Conservation (phyloP, 2,329 filamentous ascomycete species). For the Talaromyces sp. region DNA sequence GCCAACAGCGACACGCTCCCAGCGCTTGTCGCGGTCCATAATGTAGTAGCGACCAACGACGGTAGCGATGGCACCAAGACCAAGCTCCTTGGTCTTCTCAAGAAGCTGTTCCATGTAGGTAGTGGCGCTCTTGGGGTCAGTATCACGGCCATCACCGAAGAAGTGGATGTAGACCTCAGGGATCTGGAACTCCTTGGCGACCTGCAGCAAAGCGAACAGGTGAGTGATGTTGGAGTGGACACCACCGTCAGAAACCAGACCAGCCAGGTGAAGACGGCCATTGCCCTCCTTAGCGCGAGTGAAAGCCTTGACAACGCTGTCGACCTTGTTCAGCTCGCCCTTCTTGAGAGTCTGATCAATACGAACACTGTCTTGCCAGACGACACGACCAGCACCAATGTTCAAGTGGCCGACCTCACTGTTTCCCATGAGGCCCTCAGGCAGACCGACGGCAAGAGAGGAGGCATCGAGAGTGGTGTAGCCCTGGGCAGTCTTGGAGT, state of each 20-base stretch:
- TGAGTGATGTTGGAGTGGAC: conserved; percentile 97
- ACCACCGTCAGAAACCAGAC: conserved; percentile 92
- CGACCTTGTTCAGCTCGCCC: conserved; percentile 72
- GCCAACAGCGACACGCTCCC: conserved; percentile 90
- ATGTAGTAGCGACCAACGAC: conserved; percentile 96
- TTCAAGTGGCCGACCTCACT: conserved; percentile 98
- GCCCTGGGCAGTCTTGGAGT: conserved; percentile 75
- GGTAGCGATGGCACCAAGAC: conserved; percentile 83
- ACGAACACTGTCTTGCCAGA: conserved; percentile 97
- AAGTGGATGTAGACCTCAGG: conserved; percentile 98
- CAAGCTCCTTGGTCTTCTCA: conserved; percentile 78
- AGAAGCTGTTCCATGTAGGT: conserved; percentile 87
- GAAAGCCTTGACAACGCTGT: conserved; percentile 77
- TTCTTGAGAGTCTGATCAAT: conserved; percentile 94
- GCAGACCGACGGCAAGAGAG: conserved; percentile 90
- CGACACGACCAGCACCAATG: conserved; percentile 94
- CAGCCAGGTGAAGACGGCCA: conserved; percentile 87
- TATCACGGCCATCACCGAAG: conserved; percentile 97
- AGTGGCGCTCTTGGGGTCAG: conserved; percentile 90
- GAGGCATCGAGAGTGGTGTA: conserved; percentile 95
- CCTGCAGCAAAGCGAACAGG: conserved; percentile 81
- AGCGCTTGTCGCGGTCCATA: conserved; percentile 99
- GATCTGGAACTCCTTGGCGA: conserved; percentile 84
- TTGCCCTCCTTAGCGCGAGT: conserved; percentile 81
- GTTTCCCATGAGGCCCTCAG: conserved; percentile 98